Base-by-base conservation (phyloP, 192 early-diverging fungal genomes). In the Allomyces macrogynus region DNA sequence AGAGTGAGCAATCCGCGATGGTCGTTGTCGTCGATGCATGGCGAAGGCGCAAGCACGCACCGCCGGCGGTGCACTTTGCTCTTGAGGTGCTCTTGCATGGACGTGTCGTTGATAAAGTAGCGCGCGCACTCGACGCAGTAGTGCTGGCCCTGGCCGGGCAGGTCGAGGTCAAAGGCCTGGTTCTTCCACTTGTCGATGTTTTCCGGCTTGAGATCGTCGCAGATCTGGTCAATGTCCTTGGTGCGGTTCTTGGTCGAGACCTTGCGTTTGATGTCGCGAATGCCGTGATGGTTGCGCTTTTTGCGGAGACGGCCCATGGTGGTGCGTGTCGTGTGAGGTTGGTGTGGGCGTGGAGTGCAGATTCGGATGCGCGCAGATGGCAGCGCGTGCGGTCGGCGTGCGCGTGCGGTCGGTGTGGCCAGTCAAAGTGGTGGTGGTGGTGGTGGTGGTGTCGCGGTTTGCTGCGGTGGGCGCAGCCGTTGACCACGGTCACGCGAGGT, bases 191-290 rank as follows among this genome's bases (percentile, higher is more conserved):
- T 84, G 23, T 67, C 69, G 11, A 76, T 76, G 68, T 86, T 85
- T 60, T 83, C 86, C 20, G 85, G 86, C 66, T 76, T 75, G 73
- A 97, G 72, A 76, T 95, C 92, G 26, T 87, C 86, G 67, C 91
- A 87, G 68, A 98, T 88, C 76, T 95, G 91, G 80, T 98, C 95
- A 10, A 98, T 75, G 78, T 95, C 93, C 77, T 90, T 88, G 64
- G 82, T 84, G 68, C 91, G 87, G 26, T 86, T 84, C 70, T 88
- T 82, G 61, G 91, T 94, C 64, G 89, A 80, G 72, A 80, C 81
- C 67, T 82, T 82, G 68, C 89, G 85, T 72, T 87, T 86, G 62
- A 87, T 74, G 78, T 93, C 92, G 43, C 85, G 81, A 60, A 84
- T 88, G 61, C 78, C 78, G 63, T 79, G 71, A 66, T 85, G 78